Evolutionary conservation across 176 grass and related monocot genomes (phyloP), one percentile per base, ranked within the genome.

Genomic region (Carex parvula): DNA sequence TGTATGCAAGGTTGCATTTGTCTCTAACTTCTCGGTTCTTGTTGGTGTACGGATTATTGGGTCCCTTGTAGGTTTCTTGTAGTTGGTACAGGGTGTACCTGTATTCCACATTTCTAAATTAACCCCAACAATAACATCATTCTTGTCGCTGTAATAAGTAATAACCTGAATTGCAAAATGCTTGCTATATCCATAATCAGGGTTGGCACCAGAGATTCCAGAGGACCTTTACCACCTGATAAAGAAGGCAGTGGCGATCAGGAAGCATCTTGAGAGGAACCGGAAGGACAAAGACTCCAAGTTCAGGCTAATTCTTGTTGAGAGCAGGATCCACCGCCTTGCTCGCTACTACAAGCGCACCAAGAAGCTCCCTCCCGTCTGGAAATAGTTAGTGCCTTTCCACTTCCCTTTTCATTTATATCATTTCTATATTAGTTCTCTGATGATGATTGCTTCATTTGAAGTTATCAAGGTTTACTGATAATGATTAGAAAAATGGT

Each of bases 341-440:
- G 94, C 94, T 22, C 94, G 94, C 82, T 97, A 97, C 89, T 97
- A 97, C 89, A 97, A 97, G 94, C 88, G 94, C 79, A 97, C 94
- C 84, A 97, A 97, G 88, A 97, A 97, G 88, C 94, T 97, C 46
- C 94, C 94, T 0, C 91, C 94, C 2, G 91, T 90, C 80, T 97
- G 94, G 94, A 97, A 97, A 81, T 97, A 97, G 91, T 97, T 86
- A 97, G 94, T 91, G 8, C 24, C 0, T 9, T 15, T 0, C 72
- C 33, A 6, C 13, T 17, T 81, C 24, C 3, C 24, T 14, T 46
- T 69, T 78, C 37, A 56, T 70, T 24, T 4, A 16, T 70, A 18
- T 50, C 46, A 3, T 64, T 64, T 64, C 62, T 64, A 32, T 30
- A 29, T 3, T 64, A 30, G 26, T 32, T 64, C 3, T 64, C 21